Conservation (phyloP, 2,329 filamentous ascomycete species). For the Fusarium sp. region DNA sequence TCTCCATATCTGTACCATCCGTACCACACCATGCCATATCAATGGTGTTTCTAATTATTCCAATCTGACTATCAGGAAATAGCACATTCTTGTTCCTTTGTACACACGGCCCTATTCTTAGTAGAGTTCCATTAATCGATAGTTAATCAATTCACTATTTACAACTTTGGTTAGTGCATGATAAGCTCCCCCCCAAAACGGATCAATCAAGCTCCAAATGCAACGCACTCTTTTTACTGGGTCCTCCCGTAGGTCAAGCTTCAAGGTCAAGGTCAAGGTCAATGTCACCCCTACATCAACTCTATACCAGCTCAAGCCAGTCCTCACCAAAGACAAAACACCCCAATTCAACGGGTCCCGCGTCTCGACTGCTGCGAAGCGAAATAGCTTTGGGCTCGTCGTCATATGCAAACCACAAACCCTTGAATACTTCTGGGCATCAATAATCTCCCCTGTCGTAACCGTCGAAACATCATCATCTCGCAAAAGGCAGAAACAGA, state of each 20-base stretch:
- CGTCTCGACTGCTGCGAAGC: constrained; percentile 22
- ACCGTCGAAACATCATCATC: constrained; percentile 24
- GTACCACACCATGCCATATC: background rate
- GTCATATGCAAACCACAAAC: background rate
- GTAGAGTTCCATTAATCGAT: background rate
- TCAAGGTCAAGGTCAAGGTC: background rate
- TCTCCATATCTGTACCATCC: background rate
- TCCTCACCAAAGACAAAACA: too few relatives aligned
- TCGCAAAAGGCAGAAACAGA: constrained; percentile 15
- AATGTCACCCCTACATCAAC: constrained; percentile 2
- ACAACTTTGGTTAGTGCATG: constrained; percentile 17
- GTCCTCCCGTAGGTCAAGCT: constrained; percentile 3
- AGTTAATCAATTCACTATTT: background rate
- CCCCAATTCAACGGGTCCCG: background rate
- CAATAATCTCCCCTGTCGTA: constrained; percentile 20
- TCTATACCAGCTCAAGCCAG: background rate
- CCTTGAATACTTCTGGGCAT: constrained; percentile 29
- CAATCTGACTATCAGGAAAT: background rate
- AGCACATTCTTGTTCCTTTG: background rate
- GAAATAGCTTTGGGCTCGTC: constrained; percentile 27
- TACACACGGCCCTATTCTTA: constrained; percentile 19
- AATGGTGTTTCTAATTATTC: constrained; percentile 23
- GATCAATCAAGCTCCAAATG: background rate
- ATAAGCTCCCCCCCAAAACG: constrained; percentile 10
- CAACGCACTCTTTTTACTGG: constrained; percentile 10